A percentile compares a stretch with the other conserved stretches of the same genome.
Conservation (phyloP, 2,329 filamentous ascomycete species). For the Tolypocladium guangdongense region DNA sequence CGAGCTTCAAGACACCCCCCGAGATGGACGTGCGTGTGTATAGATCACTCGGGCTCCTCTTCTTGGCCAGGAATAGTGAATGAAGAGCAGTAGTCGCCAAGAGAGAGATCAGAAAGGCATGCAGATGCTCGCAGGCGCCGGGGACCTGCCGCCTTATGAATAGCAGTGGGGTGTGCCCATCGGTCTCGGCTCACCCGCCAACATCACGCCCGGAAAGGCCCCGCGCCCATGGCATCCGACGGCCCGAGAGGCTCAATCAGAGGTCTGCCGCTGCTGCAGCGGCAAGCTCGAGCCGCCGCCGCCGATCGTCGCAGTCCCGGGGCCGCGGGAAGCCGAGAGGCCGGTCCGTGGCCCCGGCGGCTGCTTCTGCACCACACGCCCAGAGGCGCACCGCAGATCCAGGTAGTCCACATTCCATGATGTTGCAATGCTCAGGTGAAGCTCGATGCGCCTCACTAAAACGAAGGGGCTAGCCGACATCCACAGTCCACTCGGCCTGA, state of each 20-base stretch:
- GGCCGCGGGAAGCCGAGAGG: slow-evolving; percentile 29
- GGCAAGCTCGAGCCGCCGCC: background rate
- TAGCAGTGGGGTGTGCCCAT: too few relatives aligned
- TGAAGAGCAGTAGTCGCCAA: background rate
- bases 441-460: too few relatives aligned
- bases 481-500: too few relatives aligned
- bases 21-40: too few relatives aligned
- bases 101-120: background rate
- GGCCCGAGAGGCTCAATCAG: slow-evolving; percentile 2
- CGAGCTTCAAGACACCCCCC: background rate
- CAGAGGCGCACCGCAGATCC: background rate
- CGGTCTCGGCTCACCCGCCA: background rate
- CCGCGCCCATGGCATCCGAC: slow-evolving; percentile 11
- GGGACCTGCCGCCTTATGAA: background rate
- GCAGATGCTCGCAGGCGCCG: background rate
- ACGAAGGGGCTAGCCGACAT: too few relatives aligned
- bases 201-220: slow-evolving; percentile 8
- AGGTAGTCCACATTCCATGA: too few relatives aligned
- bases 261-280: too few relatives aligned
- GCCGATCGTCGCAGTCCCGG: background rate
- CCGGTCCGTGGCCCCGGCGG: slow-evolving; percentile 13
- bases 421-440: too few relatives aligned
- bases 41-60: background rate
- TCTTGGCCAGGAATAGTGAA: background rate
- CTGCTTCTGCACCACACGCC: background rate